These are phyloP conservation scores for Penicilliopsis zonata DNA, from an alignment of 495 filamentous ascomycete species.

Conservation along the genomic window DNA sequence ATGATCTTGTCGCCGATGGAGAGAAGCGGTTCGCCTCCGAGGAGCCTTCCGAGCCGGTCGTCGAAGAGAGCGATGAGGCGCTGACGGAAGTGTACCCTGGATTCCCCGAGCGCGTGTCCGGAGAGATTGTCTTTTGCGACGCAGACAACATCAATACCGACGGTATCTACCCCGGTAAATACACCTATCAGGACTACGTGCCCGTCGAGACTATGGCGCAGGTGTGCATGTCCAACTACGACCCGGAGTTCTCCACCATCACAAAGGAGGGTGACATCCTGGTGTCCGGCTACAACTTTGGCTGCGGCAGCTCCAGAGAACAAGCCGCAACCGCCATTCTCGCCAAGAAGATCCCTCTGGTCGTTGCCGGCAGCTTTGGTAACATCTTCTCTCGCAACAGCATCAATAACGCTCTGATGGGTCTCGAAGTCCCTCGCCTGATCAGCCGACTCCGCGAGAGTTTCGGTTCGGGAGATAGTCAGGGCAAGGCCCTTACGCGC, in stretches of 20 bases:
- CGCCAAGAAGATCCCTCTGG: conserved; percentile 72
- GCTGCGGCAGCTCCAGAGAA: conserved; percentile 70
- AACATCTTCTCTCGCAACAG: conserved; percentile 84
- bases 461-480: conserved; percentile 26
- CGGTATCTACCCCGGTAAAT: conserved; percentile 81
- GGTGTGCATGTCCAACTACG: conserved; percentile 92
- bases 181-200: conserved; percentile 82
- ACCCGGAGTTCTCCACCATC: conserved; percentile 48
- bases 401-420: conserved; percentile 88
- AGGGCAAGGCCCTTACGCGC: conserved; percentile 52
- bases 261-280: conserved; percentile 63
- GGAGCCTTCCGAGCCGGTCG: conserved; percentile 5
- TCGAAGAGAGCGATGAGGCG: conserved; percentile 11
- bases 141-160: conserved; percentile 40
- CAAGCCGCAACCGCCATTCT: conserved; percentile 86
- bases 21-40: conserved; percentile 27
- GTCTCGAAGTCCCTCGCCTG: conserved; percentile 67
- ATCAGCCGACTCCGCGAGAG: conserved; percentile 55
- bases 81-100: conserved; percentile 38
- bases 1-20: conserved; percentile 44
- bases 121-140: conserved; percentile 43
- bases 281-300: conserved; percentile 84
- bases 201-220: conserved; percentile 66
- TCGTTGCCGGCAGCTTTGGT: conserved; percentile 74
- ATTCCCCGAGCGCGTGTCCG: conserved; percentile 38